Evolutionary conservation across 768 basidiomycete species (phyloP).

Genomic region (Panellus pusillus): DNA sequence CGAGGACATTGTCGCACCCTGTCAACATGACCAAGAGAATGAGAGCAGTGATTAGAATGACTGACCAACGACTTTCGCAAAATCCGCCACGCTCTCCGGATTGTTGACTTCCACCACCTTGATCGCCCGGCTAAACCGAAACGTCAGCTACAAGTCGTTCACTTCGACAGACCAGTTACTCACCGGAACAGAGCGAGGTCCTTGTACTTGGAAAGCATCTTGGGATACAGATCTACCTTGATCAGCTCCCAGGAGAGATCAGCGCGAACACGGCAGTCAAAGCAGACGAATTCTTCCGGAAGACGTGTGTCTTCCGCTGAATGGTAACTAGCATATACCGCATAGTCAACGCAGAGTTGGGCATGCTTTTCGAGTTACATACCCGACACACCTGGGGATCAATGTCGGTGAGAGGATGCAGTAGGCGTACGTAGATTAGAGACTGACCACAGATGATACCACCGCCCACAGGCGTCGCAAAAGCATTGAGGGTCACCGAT

Average conservation of each 20-base stretch:
- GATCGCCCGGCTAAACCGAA: conserved; percentile 55
- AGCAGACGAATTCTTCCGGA: conserved; percentile 64
- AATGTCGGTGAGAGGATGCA: conserved; percentile 6
- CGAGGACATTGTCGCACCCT: conserved; percentile 57
- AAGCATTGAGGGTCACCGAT: conserved; percentile 54
- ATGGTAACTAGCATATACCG: conserved; percentile 52
- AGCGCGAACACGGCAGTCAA: conserved; percentile 70
- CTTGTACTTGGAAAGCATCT: conserved; percentile 62
- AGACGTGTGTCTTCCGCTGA: conserved; percentile 55
- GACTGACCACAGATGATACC: conserved; percentile 76
- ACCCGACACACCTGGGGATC: conserved; percentile 40
- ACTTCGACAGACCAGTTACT: background rate
- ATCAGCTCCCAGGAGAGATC: conserved; percentile 74
- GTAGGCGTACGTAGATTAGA: background rate
- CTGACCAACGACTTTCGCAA: conserved; percentile 63
- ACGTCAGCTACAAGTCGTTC: background rate
- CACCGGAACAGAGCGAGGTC: conserved; percentile 75
- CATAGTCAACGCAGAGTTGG: background rate
- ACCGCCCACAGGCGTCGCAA: conserved; percentile 73
- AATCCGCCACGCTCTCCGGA: conserved; percentile 45
- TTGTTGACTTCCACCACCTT: conserved; percentile 60
- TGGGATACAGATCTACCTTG: conserved; percentile 53
- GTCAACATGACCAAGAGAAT: conserved; percentile 7
- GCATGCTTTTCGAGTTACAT: background rate
- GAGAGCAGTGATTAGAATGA: conserved; percentile 1